phyloP scores from a whole-genome alignment of 352 stramenopile genomes.

The Pythium guiyangense region DNA sequence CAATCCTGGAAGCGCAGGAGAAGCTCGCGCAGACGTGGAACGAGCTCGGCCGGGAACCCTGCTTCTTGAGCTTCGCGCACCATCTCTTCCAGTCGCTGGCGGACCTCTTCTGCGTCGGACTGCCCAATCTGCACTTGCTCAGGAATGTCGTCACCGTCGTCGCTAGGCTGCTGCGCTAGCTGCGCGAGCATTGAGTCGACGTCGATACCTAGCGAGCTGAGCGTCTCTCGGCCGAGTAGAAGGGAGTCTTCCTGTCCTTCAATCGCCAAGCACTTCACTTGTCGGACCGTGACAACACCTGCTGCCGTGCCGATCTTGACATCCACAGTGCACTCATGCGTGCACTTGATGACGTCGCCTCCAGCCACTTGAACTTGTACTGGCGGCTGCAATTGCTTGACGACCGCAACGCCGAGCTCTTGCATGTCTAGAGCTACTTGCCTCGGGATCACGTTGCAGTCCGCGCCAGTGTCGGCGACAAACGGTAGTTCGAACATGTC shows the following conservation, averaged over 20 bases:
- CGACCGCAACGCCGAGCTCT: background rate
- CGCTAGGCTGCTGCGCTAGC: conserved; percentile 4
- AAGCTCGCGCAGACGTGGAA: background rate
- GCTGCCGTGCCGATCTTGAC: conserved; percentile 9
- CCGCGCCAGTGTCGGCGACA: background rate
- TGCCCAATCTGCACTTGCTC: conserved; percentile 1
- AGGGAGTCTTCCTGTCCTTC: background rate
- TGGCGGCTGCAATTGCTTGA: background rate
- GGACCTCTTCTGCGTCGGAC: background rate
- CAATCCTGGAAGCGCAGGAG: background rate
- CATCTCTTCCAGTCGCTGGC: background rate
- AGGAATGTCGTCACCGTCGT: conserved; percentile 7
- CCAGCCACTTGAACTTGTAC: background rate
- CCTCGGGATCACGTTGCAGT: background rate
- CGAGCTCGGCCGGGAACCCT: background rate
- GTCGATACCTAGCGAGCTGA: conserved; percentile 10
- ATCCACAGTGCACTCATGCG: background rate
- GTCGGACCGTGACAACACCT: conserved; percentile 1
- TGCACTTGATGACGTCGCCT: background rate
- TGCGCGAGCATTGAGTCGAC: conserved; percentile 10
- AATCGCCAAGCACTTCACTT: conserved; percentile 7
- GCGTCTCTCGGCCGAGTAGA: conserved; percentile 3
- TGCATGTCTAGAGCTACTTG: background rate
- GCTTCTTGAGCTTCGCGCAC: background rate
- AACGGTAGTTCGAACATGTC: conserved; percentile 1